Evolutionary conservation across 179 eudicot species (phyloP).

Genomic region (Amaranthus tricolor): DNA sequence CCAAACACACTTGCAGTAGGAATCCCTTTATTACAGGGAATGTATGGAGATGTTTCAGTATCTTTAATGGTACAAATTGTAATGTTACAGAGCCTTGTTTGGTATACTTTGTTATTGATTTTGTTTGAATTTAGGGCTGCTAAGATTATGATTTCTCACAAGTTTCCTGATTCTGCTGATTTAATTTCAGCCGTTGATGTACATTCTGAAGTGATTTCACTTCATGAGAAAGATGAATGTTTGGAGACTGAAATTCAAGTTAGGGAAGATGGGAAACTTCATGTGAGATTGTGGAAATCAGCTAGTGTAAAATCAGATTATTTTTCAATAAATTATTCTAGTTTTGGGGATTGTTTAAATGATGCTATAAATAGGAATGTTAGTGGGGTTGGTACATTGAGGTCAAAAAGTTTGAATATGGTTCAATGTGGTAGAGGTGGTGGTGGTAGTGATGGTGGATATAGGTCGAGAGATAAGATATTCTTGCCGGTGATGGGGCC

Average conservation of each 20-base stretch:
- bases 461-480: not conserved
- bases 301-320: slow-evolving; percentile 67
- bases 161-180: slow-evolving; percentile 72
- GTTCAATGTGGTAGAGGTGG: slow-evolving; percentile 55
- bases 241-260: slow-evolving; percentile 59
- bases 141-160: slow-evolving; percentile 55
- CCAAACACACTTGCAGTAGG: slow-evolving; percentile 91
- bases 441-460: slow-evolving; percentile 13
- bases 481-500: slow-evolving; percentile 22
- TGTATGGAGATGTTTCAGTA: slow-evolving; percentile 72
- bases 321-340: slow-evolving; percentile 41
- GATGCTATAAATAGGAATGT: slow-evolving; percentile 2
- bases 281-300: slow-evolving; percentile 61
- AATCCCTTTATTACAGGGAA: slow-evolving; percentile 74
- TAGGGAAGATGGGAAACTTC: slow-evolving; percentile 75
- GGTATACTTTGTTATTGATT: slow-evolving; percentile 83
- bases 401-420: slow-evolving; percentile 57
- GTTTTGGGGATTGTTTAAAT: too few species aligned
- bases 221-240: slow-evolving; percentile 53
- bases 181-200: slow-evolving; percentile 71
- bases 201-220: slow-evolving; percentile 64
- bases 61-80: slow-evolving; percentile 76
- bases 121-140: slow-evolving; percentile 81
- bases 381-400: slow-evolving; percentile 49
- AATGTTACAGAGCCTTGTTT: slow-evolving; percentile 70